Evolutionary conservation across 2,329 filamentous ascomycete genomes (phyloP).

Genomic region (Alternaria sp.): DNA sequence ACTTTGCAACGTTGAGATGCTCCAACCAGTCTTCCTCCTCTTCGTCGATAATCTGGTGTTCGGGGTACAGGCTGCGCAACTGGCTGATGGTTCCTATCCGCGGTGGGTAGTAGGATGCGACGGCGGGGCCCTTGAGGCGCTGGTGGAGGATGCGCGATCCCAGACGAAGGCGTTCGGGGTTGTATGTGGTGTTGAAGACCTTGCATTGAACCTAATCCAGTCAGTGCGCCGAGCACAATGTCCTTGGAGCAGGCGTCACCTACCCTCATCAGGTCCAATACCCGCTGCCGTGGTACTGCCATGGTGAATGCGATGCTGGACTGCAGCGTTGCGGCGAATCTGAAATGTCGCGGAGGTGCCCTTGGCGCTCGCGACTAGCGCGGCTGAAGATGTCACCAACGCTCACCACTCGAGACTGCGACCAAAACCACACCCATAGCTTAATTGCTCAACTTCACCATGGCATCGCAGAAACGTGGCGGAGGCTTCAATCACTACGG

Average conservation of each 20-base stretch:
- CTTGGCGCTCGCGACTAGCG: constrained; percentile 24
- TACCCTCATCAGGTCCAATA: constrained; percentile 81
- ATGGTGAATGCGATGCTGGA: constrained; percentile 42
- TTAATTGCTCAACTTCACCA: not conserved
- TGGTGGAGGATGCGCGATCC: constrained; percentile 94
- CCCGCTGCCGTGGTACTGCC: constrained; percentile 61
- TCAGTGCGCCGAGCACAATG: constrained; percentile 8
- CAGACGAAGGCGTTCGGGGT: constrained; percentile 80
- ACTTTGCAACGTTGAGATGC: constrained; percentile 60
- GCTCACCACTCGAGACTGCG: not conserved
- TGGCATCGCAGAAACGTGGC: constrained; percentile 34
- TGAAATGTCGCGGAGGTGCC: constrained; percentile 22
- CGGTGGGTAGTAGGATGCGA: constrained; percentile 89
- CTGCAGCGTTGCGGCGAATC: constrained; percentile 20
- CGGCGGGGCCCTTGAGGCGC: constrained; percentile 80
- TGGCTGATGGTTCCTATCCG: constrained; percentile 76
- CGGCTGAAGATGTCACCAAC: not conserved
- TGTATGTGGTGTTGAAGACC: constrained; percentile 90
- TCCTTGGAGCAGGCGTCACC: not conserved
- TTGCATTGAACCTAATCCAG: constrained; percentile 78
- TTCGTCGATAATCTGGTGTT: constrained; percentile 75
- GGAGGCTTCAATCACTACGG: constrained; percentile 32
- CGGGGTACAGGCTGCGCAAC: constrained; percentile 73
- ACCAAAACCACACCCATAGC: not conserved
- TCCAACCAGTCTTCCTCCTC: constrained; percentile 81